Evolutionary conservation across 345 rosid genomes (phyloP).

Genomic region (Citrus inodora): DNA sequence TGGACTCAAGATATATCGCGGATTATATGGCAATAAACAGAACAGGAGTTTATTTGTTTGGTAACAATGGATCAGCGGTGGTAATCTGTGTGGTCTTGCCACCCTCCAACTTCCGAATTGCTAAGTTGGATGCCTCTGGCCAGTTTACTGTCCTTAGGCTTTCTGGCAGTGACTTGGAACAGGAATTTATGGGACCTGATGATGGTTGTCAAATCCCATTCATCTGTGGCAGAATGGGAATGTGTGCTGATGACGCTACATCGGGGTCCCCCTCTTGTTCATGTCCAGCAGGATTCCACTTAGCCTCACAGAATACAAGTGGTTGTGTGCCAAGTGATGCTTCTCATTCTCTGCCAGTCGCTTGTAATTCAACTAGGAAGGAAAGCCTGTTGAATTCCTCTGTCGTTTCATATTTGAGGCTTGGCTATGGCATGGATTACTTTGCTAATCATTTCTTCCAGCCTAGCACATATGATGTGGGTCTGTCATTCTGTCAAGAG

Average conservation of each 20-base stretch:
- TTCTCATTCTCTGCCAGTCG: constrained; percentile 41
- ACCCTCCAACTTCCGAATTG: constrained; percentile 52
- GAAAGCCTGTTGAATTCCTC: constrained; percentile 30
- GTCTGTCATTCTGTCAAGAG: constrained; percentile 50
- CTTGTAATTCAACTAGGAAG: constrained; percentile 49
- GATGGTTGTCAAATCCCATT: constrained; percentile 62
- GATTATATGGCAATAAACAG: constrained; percentile 58
- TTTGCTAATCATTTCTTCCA: constrained; percentile 49
- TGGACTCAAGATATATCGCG: constrained; percentile 33
- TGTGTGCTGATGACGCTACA: constrained; percentile 40
- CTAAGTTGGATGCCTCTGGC: constrained; percentile 57
- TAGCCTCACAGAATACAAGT: constrained; percentile 24
- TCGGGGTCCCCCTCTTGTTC: constrained; percentile 49
- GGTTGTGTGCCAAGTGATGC: constrained; percentile 53
- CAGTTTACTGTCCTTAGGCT: constrained; percentile 45
- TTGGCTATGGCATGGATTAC: constrained; percentile 54
- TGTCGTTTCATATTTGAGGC: constrained; percentile 35
- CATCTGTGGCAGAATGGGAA: constrained; percentile 54
- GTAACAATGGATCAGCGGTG: constrained; percentile 51
- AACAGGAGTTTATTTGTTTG: constrained; percentile 59
- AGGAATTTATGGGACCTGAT: constrained; percentile 56
- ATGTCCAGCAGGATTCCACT: constrained; percentile 52
- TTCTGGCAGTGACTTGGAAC: constrained; percentile 30
- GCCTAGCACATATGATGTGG: constrained; percentile 39
- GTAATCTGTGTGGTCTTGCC: constrained; percentile 41